Percentiles rank a stretch among this genome's conserved stretches.
phyloP scores from a whole-genome alignment of 257 asterid genomes.

The Echium plantagineum region DNA sequence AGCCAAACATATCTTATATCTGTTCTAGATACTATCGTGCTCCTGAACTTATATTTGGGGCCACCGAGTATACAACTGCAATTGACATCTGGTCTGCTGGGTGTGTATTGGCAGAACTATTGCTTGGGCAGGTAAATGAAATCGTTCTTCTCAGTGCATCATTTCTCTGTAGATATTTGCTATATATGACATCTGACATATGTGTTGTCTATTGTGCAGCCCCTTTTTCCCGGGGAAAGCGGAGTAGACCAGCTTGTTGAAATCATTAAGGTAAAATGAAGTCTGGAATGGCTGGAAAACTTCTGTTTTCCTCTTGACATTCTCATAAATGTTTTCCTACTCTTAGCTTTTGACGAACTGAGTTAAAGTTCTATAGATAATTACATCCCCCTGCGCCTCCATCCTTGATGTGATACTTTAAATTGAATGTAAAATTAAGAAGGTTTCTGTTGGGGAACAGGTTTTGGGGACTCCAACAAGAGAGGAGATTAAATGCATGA shows the following conservation, averaged over 20 bases:
- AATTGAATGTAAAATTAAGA: background rate
- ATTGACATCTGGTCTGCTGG: constrained; percentile 88
- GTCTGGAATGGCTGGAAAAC: background rate
- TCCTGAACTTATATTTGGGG: constrained; percentile 84
- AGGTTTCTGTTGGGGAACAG: constrained; percentile 15
- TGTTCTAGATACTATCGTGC: constrained; percentile 84
- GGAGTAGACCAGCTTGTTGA: constrained; percentile 33
- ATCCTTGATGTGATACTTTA: constrained; percentile 2
- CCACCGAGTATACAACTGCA: constrained; percentile 68
- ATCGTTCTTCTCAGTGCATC: background rate
- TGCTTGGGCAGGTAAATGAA: constrained; percentile 59
- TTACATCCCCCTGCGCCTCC: background rate
- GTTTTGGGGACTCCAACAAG: constrained; percentile 83
- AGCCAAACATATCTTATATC: constrained; percentile 80
- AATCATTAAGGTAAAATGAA: constrained; percentile 21
- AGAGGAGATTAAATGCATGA: constrained; percentile 90
- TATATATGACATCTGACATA: constrained; percentile 1
- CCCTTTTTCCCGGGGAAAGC: constrained; percentile 33
- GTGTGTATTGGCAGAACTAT: constrained; percentile 73
- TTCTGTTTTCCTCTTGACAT: background rate
- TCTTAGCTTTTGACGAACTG: background rate
- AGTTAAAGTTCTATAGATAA: background rate
- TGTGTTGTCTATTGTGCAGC: constrained; percentile 14
- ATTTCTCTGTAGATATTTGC: constrained; percentile 2
- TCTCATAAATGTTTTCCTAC: background rate